Conservation (phyloP, 768 basidiomycete species). For the Auricularia heimuer region DNA sequence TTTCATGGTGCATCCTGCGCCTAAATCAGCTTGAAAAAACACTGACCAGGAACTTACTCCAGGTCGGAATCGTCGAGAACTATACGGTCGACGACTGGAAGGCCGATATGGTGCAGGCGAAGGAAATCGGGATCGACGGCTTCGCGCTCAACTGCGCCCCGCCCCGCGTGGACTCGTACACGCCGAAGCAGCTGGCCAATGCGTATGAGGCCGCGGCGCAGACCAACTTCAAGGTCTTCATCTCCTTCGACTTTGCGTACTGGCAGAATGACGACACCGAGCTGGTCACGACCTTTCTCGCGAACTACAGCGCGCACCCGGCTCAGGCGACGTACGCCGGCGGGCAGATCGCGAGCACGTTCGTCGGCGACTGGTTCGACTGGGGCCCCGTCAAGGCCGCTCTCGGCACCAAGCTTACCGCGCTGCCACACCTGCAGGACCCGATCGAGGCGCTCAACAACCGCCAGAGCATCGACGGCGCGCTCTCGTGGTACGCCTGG, state of each 20-base stretch:
- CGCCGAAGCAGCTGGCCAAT: not conserved
- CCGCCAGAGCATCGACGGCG: constrained; percentile 1
- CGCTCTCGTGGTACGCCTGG: not conserved
- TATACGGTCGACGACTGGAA: constrained; percentile 2
- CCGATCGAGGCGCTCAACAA: not conserved
- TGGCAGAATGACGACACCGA: constrained; percentile 2
- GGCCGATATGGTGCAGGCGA: not conserved
- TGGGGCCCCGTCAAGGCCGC: constrained; percentile 2
- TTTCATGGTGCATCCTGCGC: not conserved
- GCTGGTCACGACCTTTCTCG: not conserved
- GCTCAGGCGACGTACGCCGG: not conserved
- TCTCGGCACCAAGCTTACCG: not conserved
- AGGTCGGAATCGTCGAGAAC: not conserved
- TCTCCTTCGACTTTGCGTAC: constrained; percentile 2
- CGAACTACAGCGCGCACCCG: constrained; percentile 2
- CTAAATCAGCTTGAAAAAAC: not conserved
- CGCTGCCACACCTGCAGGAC: constrained; percentile 1
- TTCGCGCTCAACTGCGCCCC: constrained; percentile 2
- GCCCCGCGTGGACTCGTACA: constrained; percentile 2
- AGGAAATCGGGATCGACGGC: not conserved
- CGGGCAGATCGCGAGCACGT: constrained; percentile 2
- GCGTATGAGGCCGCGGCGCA: not conserved
- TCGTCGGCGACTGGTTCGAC: constrained; percentile 1
- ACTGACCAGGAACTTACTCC: not conserved
- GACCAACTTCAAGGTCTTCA: constrained; percentile 1